These are phyloP conservation scores for Geranium brycei DNA, from an alignment of 345 rosid genomes.

Conservation along the genomic window DNA sequence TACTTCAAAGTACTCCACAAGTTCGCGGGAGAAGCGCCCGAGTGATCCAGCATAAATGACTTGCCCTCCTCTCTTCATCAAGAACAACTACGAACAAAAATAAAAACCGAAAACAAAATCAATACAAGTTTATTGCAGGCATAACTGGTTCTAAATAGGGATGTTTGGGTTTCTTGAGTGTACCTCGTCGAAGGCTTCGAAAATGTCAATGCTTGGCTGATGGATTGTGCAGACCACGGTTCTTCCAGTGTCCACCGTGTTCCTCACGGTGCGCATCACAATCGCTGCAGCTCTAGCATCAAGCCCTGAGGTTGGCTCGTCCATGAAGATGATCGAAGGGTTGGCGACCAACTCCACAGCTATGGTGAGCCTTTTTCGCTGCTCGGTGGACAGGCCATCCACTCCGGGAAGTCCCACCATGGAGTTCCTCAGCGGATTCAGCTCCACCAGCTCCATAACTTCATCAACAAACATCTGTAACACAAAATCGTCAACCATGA, in stretches of 20 bases:
- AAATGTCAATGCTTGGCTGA: slow-evolving; percentile 70
- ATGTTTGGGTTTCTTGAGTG: no score
- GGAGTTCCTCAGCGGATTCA: slow-evolving; percentile 16
- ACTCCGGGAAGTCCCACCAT: slow-evolving; percentile 22
- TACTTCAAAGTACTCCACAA: slow-evolving; percentile 26
- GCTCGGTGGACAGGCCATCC: slow-evolving; percentile 20
- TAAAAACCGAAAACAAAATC: slow-evolving; percentile 3
- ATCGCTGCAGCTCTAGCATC: slow-evolving; percentile 92
- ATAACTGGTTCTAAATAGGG: not conserved
- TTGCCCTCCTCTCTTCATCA: slow-evolving; percentile 32
- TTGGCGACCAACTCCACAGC: slow-evolving; percentile 20
- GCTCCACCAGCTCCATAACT: slow-evolving; percentile 22
- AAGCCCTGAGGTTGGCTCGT: slow-evolving; percentile 74
- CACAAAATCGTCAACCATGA: not conserved
- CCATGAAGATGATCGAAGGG: slow-evolving; percentile 57
- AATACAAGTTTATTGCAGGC: slow-evolving; percentile 21
- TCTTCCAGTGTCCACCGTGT: slow-evolving; percentile 75
- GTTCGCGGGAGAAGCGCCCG: slow-evolving; percentile 19
- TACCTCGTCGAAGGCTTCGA: slow-evolving; percentile 22
- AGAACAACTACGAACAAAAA: slow-evolving; percentile 13
- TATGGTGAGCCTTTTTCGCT: slow-evolving; percentile 20
- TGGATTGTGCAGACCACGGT: slow-evolving; percentile 86
- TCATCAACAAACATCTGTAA: slow-evolving; percentile 20
- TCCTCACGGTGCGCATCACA: slow-evolving; percentile 75
- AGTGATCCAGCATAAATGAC: slow-evolving; percentile 21